Conservation (phyloP, 345 rosid species). For the Acer yangbiense region DNA sequence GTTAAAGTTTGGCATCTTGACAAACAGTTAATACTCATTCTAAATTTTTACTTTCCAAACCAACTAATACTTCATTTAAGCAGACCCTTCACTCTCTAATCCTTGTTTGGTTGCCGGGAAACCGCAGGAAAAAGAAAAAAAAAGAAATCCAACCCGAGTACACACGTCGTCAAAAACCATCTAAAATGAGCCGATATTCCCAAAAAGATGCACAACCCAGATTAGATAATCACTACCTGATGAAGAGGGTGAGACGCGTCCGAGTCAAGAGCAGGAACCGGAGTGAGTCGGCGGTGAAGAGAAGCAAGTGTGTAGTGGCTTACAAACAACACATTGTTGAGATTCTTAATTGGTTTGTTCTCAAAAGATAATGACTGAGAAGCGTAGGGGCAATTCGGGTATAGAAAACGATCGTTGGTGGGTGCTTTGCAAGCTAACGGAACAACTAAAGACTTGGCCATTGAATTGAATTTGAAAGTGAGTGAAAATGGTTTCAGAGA, state of each 20-base stretch:
- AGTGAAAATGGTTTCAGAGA: no score
- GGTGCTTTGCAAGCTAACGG: constrained; percentile 22
- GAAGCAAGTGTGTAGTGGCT: constrained; percentile 35
- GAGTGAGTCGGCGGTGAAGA: constrained; percentile 37
- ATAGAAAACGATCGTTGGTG: constrained; percentile 3
- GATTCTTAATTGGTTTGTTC: background rate
- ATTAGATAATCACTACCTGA: constrained; percentile 30
- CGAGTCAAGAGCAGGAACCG: constrained; percentile 51
- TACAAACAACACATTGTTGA: constrained; percentile 14
- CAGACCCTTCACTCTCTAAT: no score
- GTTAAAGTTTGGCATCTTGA: background rate
- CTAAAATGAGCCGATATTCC: no score
- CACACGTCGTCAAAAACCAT: no score
- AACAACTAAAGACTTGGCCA: constrained; percentile 37
- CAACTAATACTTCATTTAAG: no score
- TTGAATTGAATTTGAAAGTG: constrained; percentile 6
- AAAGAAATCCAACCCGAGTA: background rate
- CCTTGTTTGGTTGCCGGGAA: no score
- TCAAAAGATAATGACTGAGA: constrained; percentile 19
- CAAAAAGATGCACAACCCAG: no score
- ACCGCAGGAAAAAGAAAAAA: background rate
- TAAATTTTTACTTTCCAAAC: no score
- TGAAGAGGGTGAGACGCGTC: constrained; percentile 55
- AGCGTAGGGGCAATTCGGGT: constrained; percentile 17
- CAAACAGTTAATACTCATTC: no score